phyloP scores from a whole-genome alignment of 2,329 filamentous ascomycete genomes.

The Mycosphaerella arachidis region DNA sequence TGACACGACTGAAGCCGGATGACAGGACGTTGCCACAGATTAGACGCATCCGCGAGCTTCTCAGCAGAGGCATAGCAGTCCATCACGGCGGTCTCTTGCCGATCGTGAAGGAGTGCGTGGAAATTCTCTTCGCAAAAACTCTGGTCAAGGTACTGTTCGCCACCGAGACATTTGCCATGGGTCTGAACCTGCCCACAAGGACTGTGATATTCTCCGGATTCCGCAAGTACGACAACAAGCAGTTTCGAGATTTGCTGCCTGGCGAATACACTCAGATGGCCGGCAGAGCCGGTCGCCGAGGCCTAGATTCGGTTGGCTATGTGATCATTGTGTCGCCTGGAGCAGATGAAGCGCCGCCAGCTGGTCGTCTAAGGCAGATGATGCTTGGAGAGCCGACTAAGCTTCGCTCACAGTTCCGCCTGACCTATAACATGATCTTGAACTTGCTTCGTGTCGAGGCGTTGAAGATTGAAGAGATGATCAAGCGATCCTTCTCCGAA shows the following conservation, averaged over 20 bases:
- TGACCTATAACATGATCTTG: constrained; percentile 99
- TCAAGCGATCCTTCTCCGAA: constrained; percentile 98
- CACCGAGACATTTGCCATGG: constrained; percentile 98
- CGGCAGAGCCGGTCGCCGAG: constrained; percentile 85
- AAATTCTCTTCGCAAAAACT: constrained; percentile 91
- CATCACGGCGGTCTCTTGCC: constrained; percentile 92
- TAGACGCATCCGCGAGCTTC: constrained; percentile 74
- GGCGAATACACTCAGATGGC: constrained; percentile 99
- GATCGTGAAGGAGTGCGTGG: constrained; percentile 96
- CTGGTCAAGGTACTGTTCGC: constrained; percentile 96
- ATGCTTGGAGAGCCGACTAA: constrained; percentile 95
- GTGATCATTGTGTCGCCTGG: constrained; percentile 86
- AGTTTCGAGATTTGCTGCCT: constrained; percentile 83
- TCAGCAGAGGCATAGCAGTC: constrained; percentile 86
- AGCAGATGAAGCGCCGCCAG: constrained; percentile 82
- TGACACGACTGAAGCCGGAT: constrained; percentile 84
- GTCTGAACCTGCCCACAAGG: constrained; percentile 87
- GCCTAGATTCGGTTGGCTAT: constrained; percentile 85
- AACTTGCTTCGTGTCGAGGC: constrained; percentile 93
- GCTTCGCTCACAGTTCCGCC: constrained; percentile 86
- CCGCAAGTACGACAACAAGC: constrained; percentile 89
- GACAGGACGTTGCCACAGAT: constrained; percentile 91
- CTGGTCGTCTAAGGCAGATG: constrained; percentile 80
- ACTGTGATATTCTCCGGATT: constrained; percentile 98
- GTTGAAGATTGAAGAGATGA: constrained; percentile 99